These are phyloP conservation scores for Hippophae rhamnoides DNA, from an alignment of 306 rosid genomes.

Conservation along the genomic window DNA sequence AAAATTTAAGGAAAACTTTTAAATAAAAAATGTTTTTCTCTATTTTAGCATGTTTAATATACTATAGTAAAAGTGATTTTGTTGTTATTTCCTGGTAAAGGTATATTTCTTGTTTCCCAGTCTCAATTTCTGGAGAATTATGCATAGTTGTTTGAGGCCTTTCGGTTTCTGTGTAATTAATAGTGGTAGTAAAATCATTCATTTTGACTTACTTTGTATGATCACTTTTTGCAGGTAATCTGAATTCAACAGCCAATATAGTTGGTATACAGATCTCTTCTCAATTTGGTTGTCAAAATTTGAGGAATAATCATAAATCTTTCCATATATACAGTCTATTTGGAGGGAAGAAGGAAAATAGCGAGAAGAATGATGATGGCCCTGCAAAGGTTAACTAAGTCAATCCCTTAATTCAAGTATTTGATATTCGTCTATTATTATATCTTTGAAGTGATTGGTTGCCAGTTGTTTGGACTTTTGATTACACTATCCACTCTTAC, in stretches of 20 bases:
- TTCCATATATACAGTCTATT: constrained; percentile 45
- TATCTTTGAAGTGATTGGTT: not conserved
- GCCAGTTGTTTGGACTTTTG: not conserved
- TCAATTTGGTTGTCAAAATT: constrained; percentile 15
- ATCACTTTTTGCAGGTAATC: constrained; percentile 28
- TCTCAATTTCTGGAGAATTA: too few relatives aligned
- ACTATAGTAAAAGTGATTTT: too few relatives aligned
- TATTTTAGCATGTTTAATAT: too few relatives aligned
- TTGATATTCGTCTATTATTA: not conserved
- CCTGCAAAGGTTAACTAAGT: constrained; percentile 48
- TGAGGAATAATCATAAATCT: constrained; percentile 26
- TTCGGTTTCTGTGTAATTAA: not conserved
- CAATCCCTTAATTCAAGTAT: not conserved
- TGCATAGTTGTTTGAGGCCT: not conserved
- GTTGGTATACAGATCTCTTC: constrained; percentile 32
- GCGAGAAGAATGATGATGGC: constrained; percentile 47
- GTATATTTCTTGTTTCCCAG: too few relatives aligned
- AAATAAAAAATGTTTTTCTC: too few relatives aligned
- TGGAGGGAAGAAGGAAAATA: constrained; percentile 62
- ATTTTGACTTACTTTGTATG: not conserved
- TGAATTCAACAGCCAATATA: constrained; percentile 32
- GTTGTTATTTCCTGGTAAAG: too few relatives aligned
- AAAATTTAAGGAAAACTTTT: too few relatives aligned
- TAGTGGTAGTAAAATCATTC: not conserved
- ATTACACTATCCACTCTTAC: too few relatives aligned